phyloP scores from a whole-genome alignment of 148 eudicot species.

The Chenopodium album region DNA sequence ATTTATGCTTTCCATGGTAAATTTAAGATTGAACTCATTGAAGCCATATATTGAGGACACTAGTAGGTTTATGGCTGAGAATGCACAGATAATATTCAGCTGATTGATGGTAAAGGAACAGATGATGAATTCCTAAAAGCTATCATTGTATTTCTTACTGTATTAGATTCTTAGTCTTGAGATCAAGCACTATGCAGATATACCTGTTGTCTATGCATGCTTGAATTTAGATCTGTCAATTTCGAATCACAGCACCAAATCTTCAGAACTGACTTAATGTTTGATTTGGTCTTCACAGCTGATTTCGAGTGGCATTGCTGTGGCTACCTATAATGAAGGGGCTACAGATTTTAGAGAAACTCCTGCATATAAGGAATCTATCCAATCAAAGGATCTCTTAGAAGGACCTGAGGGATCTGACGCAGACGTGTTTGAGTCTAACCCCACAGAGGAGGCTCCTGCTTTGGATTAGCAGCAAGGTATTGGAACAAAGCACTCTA shows the following conservation, averaged over 20 bases:
- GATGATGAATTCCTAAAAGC: no score
- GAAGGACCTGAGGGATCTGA: constrained; percentile 71
- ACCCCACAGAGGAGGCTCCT: constrained; percentile 88
- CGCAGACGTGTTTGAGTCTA: constrained; percentile 79
- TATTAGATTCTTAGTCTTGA: neutral
- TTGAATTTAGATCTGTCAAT: neutral
- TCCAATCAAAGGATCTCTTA: constrained; percentile 64
- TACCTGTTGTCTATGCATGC: neutral
- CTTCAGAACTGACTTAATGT: neutral
- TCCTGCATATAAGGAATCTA: constrained; percentile 81
- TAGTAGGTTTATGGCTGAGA: neutral
- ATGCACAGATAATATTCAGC: neutral
- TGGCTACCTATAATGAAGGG: constrained; percentile 89
- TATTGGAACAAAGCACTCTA: constrained; percentile 5
- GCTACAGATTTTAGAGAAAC: constrained; percentile 94
- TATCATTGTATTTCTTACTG: neutral
- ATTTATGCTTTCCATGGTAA: neutral
- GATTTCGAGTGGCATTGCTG: constrained; percentile 82
- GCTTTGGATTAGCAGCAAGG: constrained; percentile 54
- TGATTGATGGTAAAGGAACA: neutral
- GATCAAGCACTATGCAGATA: neutral
- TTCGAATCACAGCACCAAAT: neutral
- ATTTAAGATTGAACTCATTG: neutral
- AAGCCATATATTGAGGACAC: neutral
- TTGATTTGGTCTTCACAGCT: constrained; percentile 39